Percentiles rank a stretch among this genome's conserved stretches.
Evolutionary conservation across 495 filamentous ascomycete genomes (phyloP).

Genomic region (Neurospora africana): DNA sequence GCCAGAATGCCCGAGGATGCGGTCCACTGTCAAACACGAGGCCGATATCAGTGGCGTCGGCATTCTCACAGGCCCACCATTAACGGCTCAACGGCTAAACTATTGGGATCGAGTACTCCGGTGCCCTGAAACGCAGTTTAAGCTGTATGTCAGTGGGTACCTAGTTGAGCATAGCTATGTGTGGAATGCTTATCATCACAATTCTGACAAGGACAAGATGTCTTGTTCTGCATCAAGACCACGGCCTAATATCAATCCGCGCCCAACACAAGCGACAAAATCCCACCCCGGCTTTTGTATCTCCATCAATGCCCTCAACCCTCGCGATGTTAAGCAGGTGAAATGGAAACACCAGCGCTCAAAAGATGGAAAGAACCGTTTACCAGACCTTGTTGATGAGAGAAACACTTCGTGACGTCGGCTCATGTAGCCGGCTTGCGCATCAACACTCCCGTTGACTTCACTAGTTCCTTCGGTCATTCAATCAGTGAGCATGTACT

Average conservation of each 20-base stretch:
- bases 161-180: background rate
- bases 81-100: background rate
- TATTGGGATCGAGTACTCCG: background rate
- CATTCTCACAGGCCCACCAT: background rate
- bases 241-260: background rate
- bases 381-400: background rate
- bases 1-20: background rate
- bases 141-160: background rate
- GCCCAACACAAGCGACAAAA: background rate
- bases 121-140: background rate
- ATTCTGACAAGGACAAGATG: background rate
- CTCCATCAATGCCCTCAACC: background rate
- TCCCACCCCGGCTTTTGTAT: background rate
- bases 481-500: background rate
- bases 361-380: background rate
- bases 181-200: background rate
- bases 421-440: background rate
- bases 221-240: background rate
- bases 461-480: background rate
- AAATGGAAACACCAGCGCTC: background rate
- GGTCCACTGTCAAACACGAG: background rate
- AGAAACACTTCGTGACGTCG: background rate
- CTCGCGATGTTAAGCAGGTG: background rate
- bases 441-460: background rate
- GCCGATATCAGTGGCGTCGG: background rate